These are phyloP conservation scores for Dryadomyces quercus-mongolicae DNA, from an alignment of 2,329 filamentous ascomycete genomes.

Conservation along the genomic window DNA sequence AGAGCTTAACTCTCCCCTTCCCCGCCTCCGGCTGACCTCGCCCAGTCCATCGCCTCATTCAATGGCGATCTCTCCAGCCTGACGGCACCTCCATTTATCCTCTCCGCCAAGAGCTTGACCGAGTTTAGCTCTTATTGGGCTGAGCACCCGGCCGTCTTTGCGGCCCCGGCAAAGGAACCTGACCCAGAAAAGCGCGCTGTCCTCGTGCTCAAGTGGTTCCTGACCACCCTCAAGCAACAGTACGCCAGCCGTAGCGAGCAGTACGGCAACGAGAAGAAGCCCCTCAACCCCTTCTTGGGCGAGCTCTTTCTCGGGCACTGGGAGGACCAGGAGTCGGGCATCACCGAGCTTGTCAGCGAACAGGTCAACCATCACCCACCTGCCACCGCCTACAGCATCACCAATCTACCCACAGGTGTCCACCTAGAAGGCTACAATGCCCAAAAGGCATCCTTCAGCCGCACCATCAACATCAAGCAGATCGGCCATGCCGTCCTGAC, in stretches of 20 bases:
- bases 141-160: slow-evolving; percentile 64
- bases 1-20: background rate
- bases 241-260: slow-evolving; percentile 63
- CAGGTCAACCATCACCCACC: slow-evolving; percentile 94
- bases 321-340: slow-evolving; percentile 67
- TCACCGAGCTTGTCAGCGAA: slow-evolving; percentile 79
- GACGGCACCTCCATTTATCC: slow-evolving; percentile 72
- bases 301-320: slow-evolving; percentile 90
- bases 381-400: slow-evolving; percentile 86
- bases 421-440: slow-evolving; percentile 81
- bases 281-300: slow-evolving; percentile 88
- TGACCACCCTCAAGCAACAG: slow-evolving; percentile 85
- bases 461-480: slow-evolving; percentile 91
- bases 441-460: slow-evolving; percentile 89
- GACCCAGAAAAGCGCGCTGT: slow-evolving; percentile 74
- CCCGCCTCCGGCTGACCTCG: background rate
- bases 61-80: slow-evolving; percentile 71
- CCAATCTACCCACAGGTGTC: slow-evolving; percentile 74
- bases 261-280: slow-evolving; percentile 91
- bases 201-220: slow-evolving; percentile 91
- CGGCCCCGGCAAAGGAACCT: slow-evolving; percentile 67
- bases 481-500: slow-evolving; percentile 80
- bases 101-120: slow-evolving; percentile 64
- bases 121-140: slow-evolving; percentile 79
- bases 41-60: slow-evolving; percentile 64